Evolutionary conservation across 1,139 yeast genomes (phyloP), one percentile per base, ranked within the genome.

Genomic region (Groenewaldozyma sp.): DNA sequence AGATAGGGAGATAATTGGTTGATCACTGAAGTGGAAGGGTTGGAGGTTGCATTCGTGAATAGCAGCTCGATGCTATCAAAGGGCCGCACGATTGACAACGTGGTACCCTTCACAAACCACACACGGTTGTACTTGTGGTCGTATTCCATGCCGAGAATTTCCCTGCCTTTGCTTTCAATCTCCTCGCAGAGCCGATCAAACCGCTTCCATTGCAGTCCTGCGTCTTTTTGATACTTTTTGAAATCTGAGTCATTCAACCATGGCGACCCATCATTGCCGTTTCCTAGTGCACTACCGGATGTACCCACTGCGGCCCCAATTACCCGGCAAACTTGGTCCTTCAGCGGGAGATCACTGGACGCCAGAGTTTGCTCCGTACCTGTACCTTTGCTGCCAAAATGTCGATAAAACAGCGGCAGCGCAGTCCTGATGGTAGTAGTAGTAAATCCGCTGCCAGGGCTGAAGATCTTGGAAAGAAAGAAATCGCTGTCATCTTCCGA

Each of bases 121-220:
- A 48, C 35, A 2, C 38, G 27, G 19, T 44, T 47, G 4, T 36
- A 36, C 11, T 36, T 34, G 2, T 47, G 38, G 36, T 48, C 54
- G 41, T 49, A 49, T 16, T 59, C 62, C 13, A 74, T 46, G 1
- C 70, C 60, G 20, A 75, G 55, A 1, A 78, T 69, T 52, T 82
- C 91, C 44, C 70, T 70, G 29, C 76, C 67, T 38, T 70, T 68
- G 39, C 71, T 76, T 44, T 70, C 71, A 42, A 82, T 68, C 51
- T 84, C 94, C 42, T 73, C 76, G 54, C 88, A 79, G 27, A 81
- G 61, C 3, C 79, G 67, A 43, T 73, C 74, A 41, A 82, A 70
- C 46, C 76, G 72, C 36, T 68, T 62, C 86, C 88, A 80, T 45
- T 71, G 71, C 29, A 55, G 58, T 28, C 58, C 56, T 18, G 67